These are phyloP conservation scores for Phytophthora niederhauseri DNA, from an alignment of 352 stramenopile genomes.

Conservation along the genomic window DNA sequence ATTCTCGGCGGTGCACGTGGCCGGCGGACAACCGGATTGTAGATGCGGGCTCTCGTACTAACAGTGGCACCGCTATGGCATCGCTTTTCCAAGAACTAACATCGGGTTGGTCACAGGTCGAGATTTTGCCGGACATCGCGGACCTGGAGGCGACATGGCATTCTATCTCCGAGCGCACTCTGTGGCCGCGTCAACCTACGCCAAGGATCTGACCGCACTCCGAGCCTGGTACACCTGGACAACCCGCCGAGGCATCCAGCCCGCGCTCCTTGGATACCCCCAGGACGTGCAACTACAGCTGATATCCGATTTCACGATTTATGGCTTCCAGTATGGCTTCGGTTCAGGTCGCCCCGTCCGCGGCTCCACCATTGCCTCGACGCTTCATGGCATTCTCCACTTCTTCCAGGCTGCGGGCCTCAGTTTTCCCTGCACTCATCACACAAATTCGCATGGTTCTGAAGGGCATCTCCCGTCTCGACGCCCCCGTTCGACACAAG, in stretches of 20 bases:
- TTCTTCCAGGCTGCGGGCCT: background rate
- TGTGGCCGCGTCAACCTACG: too few relatives aligned
- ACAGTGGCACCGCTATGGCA: too few relatives aligned
- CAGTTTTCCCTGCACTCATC: background rate
- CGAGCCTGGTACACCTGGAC: background rate
- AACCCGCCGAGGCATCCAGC: background rate
- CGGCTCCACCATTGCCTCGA: background rate
- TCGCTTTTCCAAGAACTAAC: too few relatives aligned
- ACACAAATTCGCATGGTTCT: background rate
- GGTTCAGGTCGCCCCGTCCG: background rate
- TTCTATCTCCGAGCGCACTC: too few relatives aligned
- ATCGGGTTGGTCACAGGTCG: too few relatives aligned
- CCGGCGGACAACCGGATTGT: background rate
- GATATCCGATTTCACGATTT: background rate
- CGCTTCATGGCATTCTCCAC: background rate
- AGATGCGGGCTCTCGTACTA: background rate
- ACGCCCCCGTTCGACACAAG: background rate
- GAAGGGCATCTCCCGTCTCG: background rate
- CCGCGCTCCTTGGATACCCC: background rate
- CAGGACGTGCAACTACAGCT: background rate
- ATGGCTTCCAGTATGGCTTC: background rate
- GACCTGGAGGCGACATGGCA: too few relatives aligned
- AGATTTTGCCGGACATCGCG: too few relatives aligned
- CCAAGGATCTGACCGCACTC: too few relatives aligned
- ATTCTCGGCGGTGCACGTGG: background rate